These are phyloP conservation scores for Sarocladiaceae sp. DNA, from an alignment of 2,329 filamentous ascomycete genomes.

Conservation along the genomic window DNA sequence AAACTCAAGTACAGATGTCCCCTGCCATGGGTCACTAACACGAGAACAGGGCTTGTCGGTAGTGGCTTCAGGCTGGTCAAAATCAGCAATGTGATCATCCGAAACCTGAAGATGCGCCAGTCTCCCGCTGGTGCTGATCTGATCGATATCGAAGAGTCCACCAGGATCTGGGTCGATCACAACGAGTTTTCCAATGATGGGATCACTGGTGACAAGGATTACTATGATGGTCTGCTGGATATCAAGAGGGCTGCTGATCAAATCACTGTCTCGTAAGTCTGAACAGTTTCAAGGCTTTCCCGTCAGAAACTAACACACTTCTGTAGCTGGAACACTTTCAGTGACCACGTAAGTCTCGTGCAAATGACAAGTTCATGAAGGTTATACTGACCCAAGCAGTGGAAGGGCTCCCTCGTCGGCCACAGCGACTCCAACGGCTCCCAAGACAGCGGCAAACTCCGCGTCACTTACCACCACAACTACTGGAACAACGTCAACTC, in stretches of 20 bases:
- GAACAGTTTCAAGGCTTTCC: background rate
- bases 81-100: conserved; percentile 49
- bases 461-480: conserved; percentile 57
- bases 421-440: conserved; percentile 54
- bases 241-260: conserved; percentile 36
- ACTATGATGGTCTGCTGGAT: conserved; percentile 37
- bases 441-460: conserved; percentile 54
- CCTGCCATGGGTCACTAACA: background rate
- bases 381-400: conserved; percentile 10
- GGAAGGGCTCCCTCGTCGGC: conserved; percentile 54
- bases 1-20: background rate
- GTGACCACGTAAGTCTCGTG: conserved; percentile 27
- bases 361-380: background rate
- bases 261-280: conserved; percentile 29
- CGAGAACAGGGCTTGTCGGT: conserved; percentile 32
- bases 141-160: conserved; percentile 40
- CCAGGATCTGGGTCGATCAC: conserved; percentile 44
- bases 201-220: conserved; percentile 33
- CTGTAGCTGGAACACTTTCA: conserved; percentile 29
- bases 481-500: conserved; percentile 56
- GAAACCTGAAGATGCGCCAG: conserved; percentile 47
- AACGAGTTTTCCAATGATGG: conserved; percentile 31
- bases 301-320: background rate
- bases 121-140: conserved; percentile 44
- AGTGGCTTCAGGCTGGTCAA: conserved; percentile 43